Percentiles rank a stretch among this genome's conserved stretches.
Evolutionary conservation across 2,329 filamentous ascomycete genomes (phyloP).

Genomic region (Botrytis tulipae): DNA sequence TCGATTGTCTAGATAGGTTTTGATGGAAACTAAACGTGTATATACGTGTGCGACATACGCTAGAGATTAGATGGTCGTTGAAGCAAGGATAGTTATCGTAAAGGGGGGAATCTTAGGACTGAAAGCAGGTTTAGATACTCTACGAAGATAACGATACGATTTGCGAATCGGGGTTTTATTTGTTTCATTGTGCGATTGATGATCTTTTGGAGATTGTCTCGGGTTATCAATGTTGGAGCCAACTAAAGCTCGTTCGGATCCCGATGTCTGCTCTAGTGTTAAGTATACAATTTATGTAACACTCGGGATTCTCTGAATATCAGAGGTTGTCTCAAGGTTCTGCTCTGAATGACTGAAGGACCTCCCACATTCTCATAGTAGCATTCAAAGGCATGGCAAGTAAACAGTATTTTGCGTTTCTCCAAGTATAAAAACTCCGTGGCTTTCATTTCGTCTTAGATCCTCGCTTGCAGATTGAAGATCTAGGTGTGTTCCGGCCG

Average conservation of each 20-base stretch:
- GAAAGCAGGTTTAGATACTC: neutral
- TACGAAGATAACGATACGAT: neutral
- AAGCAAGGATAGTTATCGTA: neutral
- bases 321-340: neutral
- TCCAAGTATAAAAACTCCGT: neutral
- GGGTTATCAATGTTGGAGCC: neutral
- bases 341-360: neutral
- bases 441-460: neutral
- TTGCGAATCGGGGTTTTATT: neutral
- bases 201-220: neutral
- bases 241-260: neutral
- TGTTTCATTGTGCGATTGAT: neutral
- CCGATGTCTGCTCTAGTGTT: neutral
- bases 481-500: neutral
- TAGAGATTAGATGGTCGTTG: neutral
- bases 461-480: neutral
- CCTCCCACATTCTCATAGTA: neutral
- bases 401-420: neutral
- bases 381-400: neutral
- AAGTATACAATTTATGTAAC: neutral
- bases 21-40: neutral
- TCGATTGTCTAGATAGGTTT: neutral
- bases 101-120: neutral
- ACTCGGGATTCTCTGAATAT: neutral
- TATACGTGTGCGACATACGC: neutral